phyloP scores from a whole-genome alignment of 2,329 filamentous ascomycete genomes.

The Talaromyces marneffei region DNA sequence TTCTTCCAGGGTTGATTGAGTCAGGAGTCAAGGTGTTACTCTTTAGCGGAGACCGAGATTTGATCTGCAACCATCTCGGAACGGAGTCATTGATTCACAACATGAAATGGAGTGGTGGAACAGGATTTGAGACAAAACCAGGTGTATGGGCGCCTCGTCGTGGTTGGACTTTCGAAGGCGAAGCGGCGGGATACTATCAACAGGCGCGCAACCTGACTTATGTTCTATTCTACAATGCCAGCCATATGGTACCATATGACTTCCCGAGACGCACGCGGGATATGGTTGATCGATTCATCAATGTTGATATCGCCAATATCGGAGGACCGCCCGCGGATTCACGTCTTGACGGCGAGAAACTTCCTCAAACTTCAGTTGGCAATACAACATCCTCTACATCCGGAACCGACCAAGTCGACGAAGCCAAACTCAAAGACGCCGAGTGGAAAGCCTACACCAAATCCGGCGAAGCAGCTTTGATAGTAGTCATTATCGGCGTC shows the following conservation, averaged over 20 bases:
- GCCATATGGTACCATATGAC: conserved; percentile 98
- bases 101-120: conserved; percentile 85
- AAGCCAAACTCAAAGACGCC: conserved; percentile 70
- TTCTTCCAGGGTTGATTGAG: conserved; percentile 72
- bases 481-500: conserved; percentile 71
- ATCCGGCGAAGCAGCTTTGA: conserved; percentile 77
- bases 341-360: conserved; percentile 77
- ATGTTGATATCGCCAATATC: conserved; percentile 82
- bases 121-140: conserved; percentile 80
- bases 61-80: conserved; percentile 96
- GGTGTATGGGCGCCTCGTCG: conserved; percentile 87
- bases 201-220: conserved; percentile 93
- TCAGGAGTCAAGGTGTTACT: conserved; percentile 69
- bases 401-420: conserved; percentile 55
- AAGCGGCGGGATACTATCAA: conserved; percentile 87
- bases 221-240: conserved; percentile 88
- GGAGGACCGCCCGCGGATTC: conserved; percentile 74
- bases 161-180: conserved; percentile 89
- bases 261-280: conserved; percentile 78
- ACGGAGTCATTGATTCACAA: conserved; percentile 87
- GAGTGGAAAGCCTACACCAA: conserved; percentile 86
- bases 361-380: conserved; percentile 69
- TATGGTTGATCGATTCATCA: conserved; percentile 96
- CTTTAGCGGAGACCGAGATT: conserved; percentile 87
- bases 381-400: conserved; percentile 60